phyloP scores from a whole-genome alignment of 2,329 filamentous ascomycete species.

The Geosmithia morbida region DNA sequence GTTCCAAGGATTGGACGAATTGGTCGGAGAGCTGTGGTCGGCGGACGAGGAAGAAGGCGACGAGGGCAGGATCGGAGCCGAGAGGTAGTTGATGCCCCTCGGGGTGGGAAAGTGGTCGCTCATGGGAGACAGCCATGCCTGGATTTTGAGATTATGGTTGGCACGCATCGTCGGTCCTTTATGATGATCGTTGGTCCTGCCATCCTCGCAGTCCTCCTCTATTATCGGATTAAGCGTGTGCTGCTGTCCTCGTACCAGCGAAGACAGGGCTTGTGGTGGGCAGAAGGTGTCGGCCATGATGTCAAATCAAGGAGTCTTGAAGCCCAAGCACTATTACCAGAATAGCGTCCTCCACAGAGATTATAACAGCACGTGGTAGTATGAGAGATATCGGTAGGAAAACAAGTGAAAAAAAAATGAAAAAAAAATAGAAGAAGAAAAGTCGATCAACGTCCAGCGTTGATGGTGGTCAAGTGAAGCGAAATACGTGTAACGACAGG shows the following conservation, averaged over 20 bases:
- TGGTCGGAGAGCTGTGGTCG: slow-evolving; percentile 38
- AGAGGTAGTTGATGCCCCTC: slow-evolving; percentile 49
- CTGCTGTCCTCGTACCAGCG: slow-evolving; percentile 39
- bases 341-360: slow-evolving; percentile 8
- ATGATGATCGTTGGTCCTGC: slow-evolving; percentile 8
- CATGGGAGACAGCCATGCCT: slow-evolving; percentile 43
- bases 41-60: slow-evolving; percentile 41
- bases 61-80: slow-evolving; percentile 46
- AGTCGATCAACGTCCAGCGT: slow-evolving; percentile 20
- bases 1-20: slow-evolving; percentile 47
- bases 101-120: slow-evolving; percentile 59
- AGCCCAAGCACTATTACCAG: slow-evolving; percentile 9
- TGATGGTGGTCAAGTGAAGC: slow-evolving; percentile 9
- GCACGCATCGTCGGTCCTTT: not conserved
- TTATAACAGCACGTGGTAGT: not conserved
- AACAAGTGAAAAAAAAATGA: slow-evolving; percentile 14
- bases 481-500: slow-evolving; percentile 19
- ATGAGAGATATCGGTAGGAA: not conserved
- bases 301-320: slow-evolving; percentile 10
- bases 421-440: slow-evolving; percentile 11
- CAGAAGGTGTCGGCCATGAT: slow-evolving; percentile 30
- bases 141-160: slow-evolving; percentile 28
- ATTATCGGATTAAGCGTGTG: slow-evolving; percentile 52
- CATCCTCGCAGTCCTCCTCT: slow-evolving; percentile 35
- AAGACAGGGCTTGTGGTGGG: slow-evolving; percentile 14